Conservation (phyloP, 1,284 basidiomycete genomes). For the Ceratorhiza oryzae-sativae region DNA sequence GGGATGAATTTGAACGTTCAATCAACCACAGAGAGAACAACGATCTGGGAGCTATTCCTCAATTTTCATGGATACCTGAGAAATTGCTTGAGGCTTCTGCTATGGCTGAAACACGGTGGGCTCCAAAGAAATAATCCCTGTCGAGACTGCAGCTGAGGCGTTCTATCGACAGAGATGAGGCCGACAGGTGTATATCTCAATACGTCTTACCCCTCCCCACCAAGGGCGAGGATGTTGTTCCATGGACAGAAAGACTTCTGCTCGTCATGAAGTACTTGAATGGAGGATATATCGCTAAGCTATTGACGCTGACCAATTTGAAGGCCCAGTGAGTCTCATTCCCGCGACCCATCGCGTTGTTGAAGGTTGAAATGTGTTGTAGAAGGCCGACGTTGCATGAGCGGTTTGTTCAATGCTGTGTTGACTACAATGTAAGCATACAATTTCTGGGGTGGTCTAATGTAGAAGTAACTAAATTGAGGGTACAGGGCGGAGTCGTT, state of each 20-base stretch:
- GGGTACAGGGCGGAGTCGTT: conserved; percentile 78
- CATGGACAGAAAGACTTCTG: conserved; percentile 87
- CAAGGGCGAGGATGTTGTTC: conserved; percentile 71
- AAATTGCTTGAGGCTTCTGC: conserved; percentile 66
- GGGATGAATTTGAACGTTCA: too few relatives aligned
- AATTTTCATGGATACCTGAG: conserved; percentile 95
- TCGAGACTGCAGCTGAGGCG: neutral
- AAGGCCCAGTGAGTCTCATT: conserved; percentile 59
- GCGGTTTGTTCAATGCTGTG: conserved; percentile 71
- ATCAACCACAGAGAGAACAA: conserved; percentile 77
- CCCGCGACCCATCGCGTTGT: too few relatives aligned
- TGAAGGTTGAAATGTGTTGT: neutral
- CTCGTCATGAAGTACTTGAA: conserved; percentile 77
- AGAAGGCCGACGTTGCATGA: conserved; percentile 72
- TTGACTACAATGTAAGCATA: conserved; percentile 78
- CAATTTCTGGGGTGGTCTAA: neutral
- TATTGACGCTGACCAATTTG: conserved; percentile 70
- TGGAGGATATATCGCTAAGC: conserved; percentile 61
- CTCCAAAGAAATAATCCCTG: neutral
- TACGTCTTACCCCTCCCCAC: conserved; percentile 84
- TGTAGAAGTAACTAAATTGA: neutral
- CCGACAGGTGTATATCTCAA: conserved; percentile 72
- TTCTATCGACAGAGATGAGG: conserved; percentile 56
- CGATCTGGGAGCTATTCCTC: conserved; percentile 72
- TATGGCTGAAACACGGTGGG: conserved; percentile 66